phyloP scores from a whole-genome alignment of 305 asterid genomes.

The Withania somnifera region DNA sequence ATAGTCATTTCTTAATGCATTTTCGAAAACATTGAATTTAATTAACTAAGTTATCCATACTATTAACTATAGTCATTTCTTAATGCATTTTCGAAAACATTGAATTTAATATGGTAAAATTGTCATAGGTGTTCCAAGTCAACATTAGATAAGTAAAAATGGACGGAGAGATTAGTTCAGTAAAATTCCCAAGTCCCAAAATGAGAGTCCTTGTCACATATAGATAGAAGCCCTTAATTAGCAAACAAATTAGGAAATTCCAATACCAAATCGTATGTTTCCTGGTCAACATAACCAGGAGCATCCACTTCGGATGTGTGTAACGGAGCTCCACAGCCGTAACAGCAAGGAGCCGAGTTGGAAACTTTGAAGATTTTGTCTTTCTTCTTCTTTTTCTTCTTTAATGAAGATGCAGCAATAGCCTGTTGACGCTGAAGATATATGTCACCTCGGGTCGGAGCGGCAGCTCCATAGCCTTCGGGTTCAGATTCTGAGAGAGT shows the following conservation, averaged over 20 bases:
- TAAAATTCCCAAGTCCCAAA: neutral
- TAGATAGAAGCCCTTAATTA: neutral
- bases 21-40: too few relatives aligned
- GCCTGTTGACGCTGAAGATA: conserved; percentile 54
- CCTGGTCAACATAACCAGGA: conserved; percentile 75
- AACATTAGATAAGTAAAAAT: too few relatives aligned
- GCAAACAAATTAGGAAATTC: neutral
- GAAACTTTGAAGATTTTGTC: conserved; percentile 34
- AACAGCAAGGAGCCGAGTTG: conserved; percentile 41
- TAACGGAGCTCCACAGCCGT: conserved; percentile 91
- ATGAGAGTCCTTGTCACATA: neutral
- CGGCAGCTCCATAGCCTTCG: conserved; percentile 66
- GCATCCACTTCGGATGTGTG: conserved; percentile 65
- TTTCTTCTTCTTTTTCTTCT: conserved; percentile 28
- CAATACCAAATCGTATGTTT: conserved; percentile 60
- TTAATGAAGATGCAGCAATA: conserved; percentile 34
- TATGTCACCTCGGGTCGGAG: conserved; percentile 77
- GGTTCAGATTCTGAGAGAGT: conserved; percentile 29
- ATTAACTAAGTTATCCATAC: too few relatives aligned
- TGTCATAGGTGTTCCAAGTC: too few relatives aligned
- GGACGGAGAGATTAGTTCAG: neutral
- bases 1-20: too few relatives aligned
- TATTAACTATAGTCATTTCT: too few relatives aligned
- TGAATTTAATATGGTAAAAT: too few relatives aligned
- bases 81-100: too few relatives aligned